A percentile compares a stretch with the other conserved stretches of the same genome.
Conservation (phyloP, 2,329 filamentous ascomycete genomes). For the Fusarium falciforme region DNA sequence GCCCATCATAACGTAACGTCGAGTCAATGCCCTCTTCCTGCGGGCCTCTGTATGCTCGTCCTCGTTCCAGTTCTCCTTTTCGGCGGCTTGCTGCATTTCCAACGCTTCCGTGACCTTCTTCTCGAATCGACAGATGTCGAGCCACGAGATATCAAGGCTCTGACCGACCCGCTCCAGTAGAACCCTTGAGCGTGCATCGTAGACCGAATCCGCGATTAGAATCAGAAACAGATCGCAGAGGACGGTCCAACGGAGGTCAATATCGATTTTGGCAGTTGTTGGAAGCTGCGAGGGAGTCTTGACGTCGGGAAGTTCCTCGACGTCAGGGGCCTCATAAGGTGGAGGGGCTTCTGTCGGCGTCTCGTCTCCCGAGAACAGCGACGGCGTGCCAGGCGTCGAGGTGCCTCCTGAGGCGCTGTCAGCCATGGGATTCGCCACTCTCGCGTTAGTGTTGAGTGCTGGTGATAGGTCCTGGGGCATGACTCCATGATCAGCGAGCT, state of each 20-base stretch:
- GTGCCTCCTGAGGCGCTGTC: conserved; percentile 48
- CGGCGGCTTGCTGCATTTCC: conserved; percentile 95
- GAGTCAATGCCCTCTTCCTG: conserved; percentile 82
- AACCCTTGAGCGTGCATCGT: conserved; percentile 88
- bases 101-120: conserved; percentile 96
- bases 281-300: conserved; percentile 86
- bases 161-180: conserved; percentile 86
- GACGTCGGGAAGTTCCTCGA: conserved; percentile 80
- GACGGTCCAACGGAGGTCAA: conserved; percentile 96
- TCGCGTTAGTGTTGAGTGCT: conserved; percentile 88
- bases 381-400: conserved; percentile 34
- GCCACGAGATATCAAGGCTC: conserved; percentile 84
- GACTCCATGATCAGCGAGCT: conserved; percentile 92
- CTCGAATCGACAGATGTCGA: conserved; percentile 96
- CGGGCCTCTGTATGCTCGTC: conserved; percentile 91
- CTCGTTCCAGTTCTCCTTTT: conserved; percentile 98
- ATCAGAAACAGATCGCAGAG: conserved; percentile 95
- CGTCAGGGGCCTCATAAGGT: conserved; percentile 71
- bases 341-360: conserved; percentile 63
- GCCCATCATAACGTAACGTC: conserved; percentile 94
- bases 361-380: conserved; percentile 54
- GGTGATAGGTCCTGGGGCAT: conserved; percentile 85
- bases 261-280: conserved; percentile 86
- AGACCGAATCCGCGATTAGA: conserved; percentile 94
- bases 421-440: conserved; percentile 92